phyloP scores from a whole-genome alignment of 768 basidiomycete genomes.

The Rubroboletus pulcherrimus region DNA sequence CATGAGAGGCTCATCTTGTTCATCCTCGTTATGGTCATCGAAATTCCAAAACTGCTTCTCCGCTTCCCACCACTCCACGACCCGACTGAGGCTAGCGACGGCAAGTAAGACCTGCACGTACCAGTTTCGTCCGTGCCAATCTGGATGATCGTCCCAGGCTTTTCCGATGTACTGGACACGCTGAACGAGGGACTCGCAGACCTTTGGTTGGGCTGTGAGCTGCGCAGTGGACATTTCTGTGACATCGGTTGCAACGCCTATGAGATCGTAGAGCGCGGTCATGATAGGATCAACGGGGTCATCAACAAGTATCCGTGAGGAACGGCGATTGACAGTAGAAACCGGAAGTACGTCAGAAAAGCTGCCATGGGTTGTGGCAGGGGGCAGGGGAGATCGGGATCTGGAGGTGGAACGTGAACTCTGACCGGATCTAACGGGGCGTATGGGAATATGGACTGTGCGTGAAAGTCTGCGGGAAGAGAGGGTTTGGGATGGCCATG shows the following conservation, averaged over 20 bases:
- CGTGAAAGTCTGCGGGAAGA: conserved; percentile 81
- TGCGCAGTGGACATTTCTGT: conserved; percentile 84
- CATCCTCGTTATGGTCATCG: conserved; percentile 85
- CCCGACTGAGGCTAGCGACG: conserved; percentile 91
- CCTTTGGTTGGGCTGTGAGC: conserved; percentile 80
- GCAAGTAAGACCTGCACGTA: conserved; percentile 96
- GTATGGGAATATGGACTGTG: conserved; percentile 71
- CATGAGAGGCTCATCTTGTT: conserved; percentile 84
- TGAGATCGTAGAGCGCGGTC: conserved; percentile 86
- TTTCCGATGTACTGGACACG: conserved; percentile 88
- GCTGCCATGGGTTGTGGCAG: conserved; percentile 57
- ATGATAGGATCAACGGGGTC: conserved; percentile 89
- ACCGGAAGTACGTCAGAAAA: conserved; percentile 53
- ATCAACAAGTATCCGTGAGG: conserved; percentile 79
- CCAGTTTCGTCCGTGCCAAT: conserved; percentile 98
- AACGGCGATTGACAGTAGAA: conserved; percentile 59
- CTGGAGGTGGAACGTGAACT: conserved; percentile 94
- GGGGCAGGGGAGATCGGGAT: conserved; percentile 88
- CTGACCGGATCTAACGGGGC: conserved; percentile 65
- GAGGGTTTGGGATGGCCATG: conserved; percentile 53
- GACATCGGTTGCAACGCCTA: conserved; percentile 90
- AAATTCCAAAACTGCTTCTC: conserved; percentile 99
- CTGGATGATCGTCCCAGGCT: conserved; percentile 96
- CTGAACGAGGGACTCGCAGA: conserved; percentile 83
- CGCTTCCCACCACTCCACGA: conserved; percentile 99